Evolutionary conservation across 352 stramenopile species (phyloP).

Genomic region (Globisporangium acanthophoron): DNA sequence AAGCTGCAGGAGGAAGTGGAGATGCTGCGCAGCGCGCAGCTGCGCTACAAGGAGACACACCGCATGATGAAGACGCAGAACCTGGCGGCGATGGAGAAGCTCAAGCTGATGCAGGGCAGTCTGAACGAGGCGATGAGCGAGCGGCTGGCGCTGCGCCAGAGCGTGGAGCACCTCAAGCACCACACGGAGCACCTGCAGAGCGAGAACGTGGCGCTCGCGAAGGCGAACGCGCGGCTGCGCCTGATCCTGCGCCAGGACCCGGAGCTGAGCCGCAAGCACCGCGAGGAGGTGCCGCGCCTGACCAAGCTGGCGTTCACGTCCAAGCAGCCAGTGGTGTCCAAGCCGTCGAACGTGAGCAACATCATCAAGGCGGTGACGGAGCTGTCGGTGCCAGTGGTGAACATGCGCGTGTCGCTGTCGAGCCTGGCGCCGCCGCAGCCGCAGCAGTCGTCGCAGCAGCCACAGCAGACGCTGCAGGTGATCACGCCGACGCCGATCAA

Average conservation of each 20-base stretch:
- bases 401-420: constrained; percentile 48
- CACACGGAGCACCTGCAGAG: constrained; percentile 74
- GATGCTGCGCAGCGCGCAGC: constrained; percentile 9
- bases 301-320: constrained; percentile 74
- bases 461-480: constrained; percentile 14
- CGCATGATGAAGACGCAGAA: constrained; percentile 81
- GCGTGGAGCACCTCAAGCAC: constrained; percentile 62
- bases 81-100: constrained; percentile 75
- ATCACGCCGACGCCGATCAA: constrained; percentile 40
- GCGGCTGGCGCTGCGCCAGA: constrained; percentile 66
- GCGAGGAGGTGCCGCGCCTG: constrained; percentile 76
- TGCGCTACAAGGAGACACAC: constrained; percentile 79
- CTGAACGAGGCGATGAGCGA: constrained; percentile 69
- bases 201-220: constrained; percentile 81
- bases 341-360: constrained; percentile 34
- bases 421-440: constrained; percentile 39
- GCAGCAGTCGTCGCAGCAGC: constrained; percentile 16
- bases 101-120: constrained; percentile 69
- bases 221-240: constrained; percentile 76
- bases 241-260: constrained; percentile 82
- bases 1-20: constrained; percentile 72
- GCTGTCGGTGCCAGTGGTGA: constrained; percentile 26
- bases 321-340: constrained; percentile 51
- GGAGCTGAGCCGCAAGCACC: constrained; percentile 78
- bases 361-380: constrained; percentile 34